These are phyloP conservation scores for Cochliopodium minus DNA, from an alignment of 208 protist genomes.

Conservation along the genomic window DNA sequence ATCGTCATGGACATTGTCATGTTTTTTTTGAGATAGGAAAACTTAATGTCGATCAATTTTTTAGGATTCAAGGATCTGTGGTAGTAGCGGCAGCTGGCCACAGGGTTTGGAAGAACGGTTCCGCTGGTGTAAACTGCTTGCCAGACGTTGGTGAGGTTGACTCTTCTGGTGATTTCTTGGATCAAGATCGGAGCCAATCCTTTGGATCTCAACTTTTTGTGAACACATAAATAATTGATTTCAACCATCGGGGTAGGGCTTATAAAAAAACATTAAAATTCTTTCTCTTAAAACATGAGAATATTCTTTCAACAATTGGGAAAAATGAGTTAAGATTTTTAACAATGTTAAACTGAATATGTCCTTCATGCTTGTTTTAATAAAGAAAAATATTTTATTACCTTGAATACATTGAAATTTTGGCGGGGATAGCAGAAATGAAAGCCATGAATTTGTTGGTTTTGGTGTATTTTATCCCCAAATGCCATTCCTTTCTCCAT, in stretches of 20 bases:
- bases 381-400: not conserved
- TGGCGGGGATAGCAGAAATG: constrained; percentile 54
- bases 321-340: not conserved
- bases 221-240: constrained; percentile 98
- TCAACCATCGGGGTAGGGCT: constrained; percentile 72
- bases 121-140: constrained; percentile 95
- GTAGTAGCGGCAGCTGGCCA: constrained; percentile 73
- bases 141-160: constrained; percentile 77
- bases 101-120: constrained; percentile 78
- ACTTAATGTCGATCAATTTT: constrained; percentile 76
- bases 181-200: constrained; percentile 93
- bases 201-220: constrained; percentile 88
- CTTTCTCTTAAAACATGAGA: not conserved
- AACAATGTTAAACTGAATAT: not conserved
- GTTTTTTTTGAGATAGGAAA: constrained; percentile 52
- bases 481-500: constrained; percentile 79
- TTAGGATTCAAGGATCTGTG: constrained; percentile 90
- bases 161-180: constrained; percentile 91
- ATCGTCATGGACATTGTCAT: constrained; percentile 58
- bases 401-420: not conserved
- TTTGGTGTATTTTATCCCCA: constrained; percentile 66
- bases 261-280: no score
- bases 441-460: constrained; percentile 56
- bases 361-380: not conserved
- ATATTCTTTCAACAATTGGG: not conserved